Conservation (phyloP, 2,329 filamentous ascomycete species). For the Aspergillus versicolor region DNA sequence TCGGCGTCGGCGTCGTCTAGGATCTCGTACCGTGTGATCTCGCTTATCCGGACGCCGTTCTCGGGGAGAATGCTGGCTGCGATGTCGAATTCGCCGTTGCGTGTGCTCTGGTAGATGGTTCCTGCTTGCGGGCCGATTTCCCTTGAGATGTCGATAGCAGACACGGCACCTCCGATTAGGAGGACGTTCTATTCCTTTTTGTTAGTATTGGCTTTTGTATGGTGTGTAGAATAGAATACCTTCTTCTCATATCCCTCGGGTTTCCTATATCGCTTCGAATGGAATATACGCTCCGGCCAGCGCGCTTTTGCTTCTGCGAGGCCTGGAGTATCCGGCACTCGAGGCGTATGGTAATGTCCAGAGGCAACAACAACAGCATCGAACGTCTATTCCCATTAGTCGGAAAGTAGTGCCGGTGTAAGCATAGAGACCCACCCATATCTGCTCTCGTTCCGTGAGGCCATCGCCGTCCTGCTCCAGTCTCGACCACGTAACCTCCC, state of each 20-base stretch:
- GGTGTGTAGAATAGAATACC: constrained; percentile 32
- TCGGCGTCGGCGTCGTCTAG: background rate
- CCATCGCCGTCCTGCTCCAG: constrained; percentile 28
- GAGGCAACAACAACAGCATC: constrained; percentile 55
- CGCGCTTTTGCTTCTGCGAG: constrained; percentile 46
- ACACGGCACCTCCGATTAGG: constrained; percentile 57
- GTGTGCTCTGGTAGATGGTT: constrained; percentile 55
- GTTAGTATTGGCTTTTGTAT: background rate
- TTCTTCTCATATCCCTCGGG: constrained; percentile 53
- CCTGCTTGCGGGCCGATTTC: constrained; percentile 49
- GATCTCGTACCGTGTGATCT: constrained; percentile 50
- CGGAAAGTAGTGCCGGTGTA: background rate
- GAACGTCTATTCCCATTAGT: constrained; percentile 31
- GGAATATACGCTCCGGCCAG: constrained; percentile 48
- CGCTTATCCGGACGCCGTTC: constrained; percentile 53
- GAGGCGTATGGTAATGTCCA: constrained; percentile 55
- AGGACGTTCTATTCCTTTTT: constrained; percentile 48
- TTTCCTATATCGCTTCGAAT: constrained; percentile 54
- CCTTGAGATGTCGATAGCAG: constrained; percentile 55
- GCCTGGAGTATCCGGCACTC: constrained; percentile 51
- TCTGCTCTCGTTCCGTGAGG: constrained; percentile 6
- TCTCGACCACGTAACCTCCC: constrained; percentile 54
- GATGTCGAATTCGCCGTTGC: constrained; percentile 62
- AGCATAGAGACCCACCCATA: constrained; percentile 2
- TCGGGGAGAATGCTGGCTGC: constrained; percentile 54